Evolutionary conservation across 2,329 filamentous ascomycete species (phyloP), one percentile per base, ranked within the genome.

Genomic region (Xylariaceae sp.): DNA sequence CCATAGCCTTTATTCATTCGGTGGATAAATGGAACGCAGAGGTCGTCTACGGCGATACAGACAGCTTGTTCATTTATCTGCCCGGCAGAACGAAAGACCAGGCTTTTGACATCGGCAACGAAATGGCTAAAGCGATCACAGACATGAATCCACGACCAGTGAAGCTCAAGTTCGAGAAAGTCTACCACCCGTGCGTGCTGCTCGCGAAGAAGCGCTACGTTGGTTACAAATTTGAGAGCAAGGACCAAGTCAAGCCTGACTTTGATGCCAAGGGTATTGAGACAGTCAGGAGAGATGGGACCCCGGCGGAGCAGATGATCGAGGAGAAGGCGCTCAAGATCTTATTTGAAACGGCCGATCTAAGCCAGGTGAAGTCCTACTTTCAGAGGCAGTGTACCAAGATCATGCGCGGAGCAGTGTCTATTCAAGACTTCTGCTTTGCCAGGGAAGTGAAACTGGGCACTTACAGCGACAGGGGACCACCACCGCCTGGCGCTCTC

Each of bases 221-320:
- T 4, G 93, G 93, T 5, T 95, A 94, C 68, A 95, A 94, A 56
- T 98, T 93, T 61, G 92, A 98, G 54, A 75, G 70, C 45, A 75
- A 73, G 23, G 67, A 72, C 12, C 92, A 98, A 53, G 64, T 57
- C 7, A 77, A 80, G 44, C 90, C 92, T 1, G 84, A 94, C 1
- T 96, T 96, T 45, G 93, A 98, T 55, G 93, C 92, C 37, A 98
- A 98, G 59, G 92, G 93, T 19, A 98, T 96, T 43, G 93, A 98
- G 65, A 98, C 93, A 0, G 90, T 98, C 6, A 80, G 93, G 2
- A 77, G 92, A 31, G 92, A 98, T 55, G 92, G 92, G 24, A 96
- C 89, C 1, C 89, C 90, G 0, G 90, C 89, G 0, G 87, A 94
- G 59, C 90, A 96, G 55, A 95, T 92, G 65, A 93, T 98, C 29